These are phyloP conservation scores for Calycina marina DNA, from an alignment of 2,329 filamentous ascomycete species.

Conservation along the genomic window DNA sequence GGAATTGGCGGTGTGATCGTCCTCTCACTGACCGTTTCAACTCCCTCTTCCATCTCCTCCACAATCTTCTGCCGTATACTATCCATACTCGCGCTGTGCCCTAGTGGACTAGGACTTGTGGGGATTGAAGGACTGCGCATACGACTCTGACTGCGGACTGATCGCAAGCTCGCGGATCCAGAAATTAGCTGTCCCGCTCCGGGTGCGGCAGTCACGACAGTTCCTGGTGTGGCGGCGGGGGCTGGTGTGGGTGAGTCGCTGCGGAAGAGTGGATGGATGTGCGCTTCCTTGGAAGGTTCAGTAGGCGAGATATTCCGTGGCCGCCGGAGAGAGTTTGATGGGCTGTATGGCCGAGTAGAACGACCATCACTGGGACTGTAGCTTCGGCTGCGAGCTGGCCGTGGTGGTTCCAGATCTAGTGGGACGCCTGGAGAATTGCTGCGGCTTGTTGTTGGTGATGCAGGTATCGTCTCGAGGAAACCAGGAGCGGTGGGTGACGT, in stretches of 20 bases:
- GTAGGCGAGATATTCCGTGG: constrained; percentile 16
- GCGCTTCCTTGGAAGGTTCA: constrained; percentile 36
- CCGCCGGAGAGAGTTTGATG: not conserved
- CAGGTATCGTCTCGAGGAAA: constrained; percentile 57
- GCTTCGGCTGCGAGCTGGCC: constrained; percentile 15
- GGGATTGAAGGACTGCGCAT: constrained; percentile 42
- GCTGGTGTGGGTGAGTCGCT: constrained; percentile 56
- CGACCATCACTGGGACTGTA: constrained; percentile 13
- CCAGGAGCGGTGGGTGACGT: constrained; percentile 23
- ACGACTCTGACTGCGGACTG: constrained; percentile 30
- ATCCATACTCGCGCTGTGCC: constrained; percentile 34
- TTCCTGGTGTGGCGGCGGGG: constrained; percentile 51
- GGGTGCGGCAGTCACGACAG: constrained; percentile 55
- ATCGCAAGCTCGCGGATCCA: constrained; percentile 28
- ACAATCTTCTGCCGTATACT: constrained; percentile 20
- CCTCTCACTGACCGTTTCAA: constrained; percentile 24
- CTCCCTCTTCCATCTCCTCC: constrained; percentile 13
- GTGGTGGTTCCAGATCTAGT: constrained; percentile 39
- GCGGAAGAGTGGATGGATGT: constrained; percentile 68
- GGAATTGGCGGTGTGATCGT: constrained; percentile 46
- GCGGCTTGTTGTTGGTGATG: constrained; percentile 47
- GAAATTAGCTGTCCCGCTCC: constrained; percentile 49
- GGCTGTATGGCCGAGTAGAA: not conserved
- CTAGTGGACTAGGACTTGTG: constrained; percentile 34
- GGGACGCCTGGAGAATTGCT: constrained; percentile 48